A percentile compares a stretch with the other conserved stretches of the same genome.
These are phyloP conservation scores for Stephanocyclus meneghinianus DNA, from an alignment of 352 stramenopile species.

Conservation along the genomic window DNA sequence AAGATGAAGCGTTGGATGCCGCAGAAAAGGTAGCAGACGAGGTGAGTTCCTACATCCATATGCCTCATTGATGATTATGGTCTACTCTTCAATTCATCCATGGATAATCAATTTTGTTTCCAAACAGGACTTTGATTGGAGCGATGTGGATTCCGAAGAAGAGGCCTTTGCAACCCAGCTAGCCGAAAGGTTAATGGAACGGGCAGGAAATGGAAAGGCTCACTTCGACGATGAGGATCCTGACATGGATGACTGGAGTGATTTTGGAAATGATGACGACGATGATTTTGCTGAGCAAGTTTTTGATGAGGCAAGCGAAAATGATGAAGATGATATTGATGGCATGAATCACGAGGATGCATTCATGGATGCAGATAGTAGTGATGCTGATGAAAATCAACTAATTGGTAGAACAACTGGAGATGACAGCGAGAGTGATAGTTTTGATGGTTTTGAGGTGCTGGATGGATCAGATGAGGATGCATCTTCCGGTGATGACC, in stretches of 20 bases:
- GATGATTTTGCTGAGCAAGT: constrained; percentile 38
- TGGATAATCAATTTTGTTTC: neutral
- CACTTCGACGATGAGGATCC: constrained; percentile 82
- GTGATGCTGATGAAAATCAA: constrained; percentile 48
- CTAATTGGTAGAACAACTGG: constrained; percentile 4
- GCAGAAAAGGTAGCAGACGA: constrained; percentile 40
- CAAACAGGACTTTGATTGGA: constrained; percentile 31
- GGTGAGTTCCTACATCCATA: constrained; percentile 23
- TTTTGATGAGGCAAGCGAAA: constrained; percentile 27
- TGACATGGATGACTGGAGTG: constrained; percentile 77
- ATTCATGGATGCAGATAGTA: constrained; percentile 60
- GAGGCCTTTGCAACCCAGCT: constrained; percentile 79
- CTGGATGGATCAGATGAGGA: constrained; percentile 28
- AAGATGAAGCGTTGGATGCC: constrained; percentile 66
- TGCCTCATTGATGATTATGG: neutral
- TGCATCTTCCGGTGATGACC: constrained; percentile 14
- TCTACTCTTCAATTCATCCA: neutral
- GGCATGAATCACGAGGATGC: constrained; percentile 46
- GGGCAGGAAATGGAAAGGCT: constrained; percentile 60
- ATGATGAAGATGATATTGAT: constrained; percentile 43
- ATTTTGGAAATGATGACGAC: constrained; percentile 58
- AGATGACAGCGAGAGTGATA: constrained; percentile 24
- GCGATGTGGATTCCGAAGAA: constrained; percentile 77
- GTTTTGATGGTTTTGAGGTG: constrained; percentile 33
- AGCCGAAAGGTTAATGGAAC: constrained; percentile 78